phyloP scores from a whole-genome alignment of 202 grass and related monocot species.

The Setaria viridis region DNA sequence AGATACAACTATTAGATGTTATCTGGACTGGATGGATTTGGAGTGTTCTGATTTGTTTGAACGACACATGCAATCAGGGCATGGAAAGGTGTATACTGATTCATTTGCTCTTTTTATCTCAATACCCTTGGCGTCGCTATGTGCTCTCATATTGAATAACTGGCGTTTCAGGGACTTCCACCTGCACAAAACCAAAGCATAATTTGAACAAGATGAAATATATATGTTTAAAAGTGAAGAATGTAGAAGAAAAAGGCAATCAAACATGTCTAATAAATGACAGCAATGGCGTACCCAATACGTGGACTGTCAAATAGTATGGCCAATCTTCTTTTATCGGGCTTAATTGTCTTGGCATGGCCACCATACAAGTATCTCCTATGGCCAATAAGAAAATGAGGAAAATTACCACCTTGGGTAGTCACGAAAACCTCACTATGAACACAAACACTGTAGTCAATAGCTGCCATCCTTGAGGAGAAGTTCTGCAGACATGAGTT shows the following conservation, averaged over 20 bases:
- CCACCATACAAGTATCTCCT: constrained; percentile 89
- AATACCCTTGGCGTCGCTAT: constrained; percentile 90
- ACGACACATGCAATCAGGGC: constrained; percentile 92
- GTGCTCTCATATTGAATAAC: constrained; percentile 77
- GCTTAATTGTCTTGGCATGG: constrained; percentile 95
- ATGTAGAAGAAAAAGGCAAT: not conserved
- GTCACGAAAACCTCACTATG: constrained; percentile 93
- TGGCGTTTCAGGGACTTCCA: constrained; percentile 91
- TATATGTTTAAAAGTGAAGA: constrained; percentile 10
- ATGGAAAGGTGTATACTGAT: constrained; percentile 90
- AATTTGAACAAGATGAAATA: constrained; percentile 38
- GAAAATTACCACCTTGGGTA: constrained; percentile 98
- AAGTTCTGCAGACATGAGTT: constrained; percentile 64
- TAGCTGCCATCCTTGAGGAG: constrained; percentile 95
- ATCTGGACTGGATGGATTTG: constrained; percentile 64
- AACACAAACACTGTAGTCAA: constrained; percentile 90
- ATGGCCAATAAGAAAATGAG: constrained; percentile 91
- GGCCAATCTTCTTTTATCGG: constrained; percentile 92
- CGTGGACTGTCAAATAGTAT: constrained; percentile 86
- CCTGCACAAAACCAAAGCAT: constrained; percentile 54
- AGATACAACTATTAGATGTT: constrained; percentile 51
- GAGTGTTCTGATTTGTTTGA: constrained; percentile 67
- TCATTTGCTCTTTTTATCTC: constrained; percentile 92
- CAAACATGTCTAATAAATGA: not conserved
- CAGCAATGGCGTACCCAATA: constrained; percentile 68